These are phyloP conservation scores for Trametes elegans DNA, from an alignment of 768 basidiomycete species.

Conservation along the genomic window DNA sequence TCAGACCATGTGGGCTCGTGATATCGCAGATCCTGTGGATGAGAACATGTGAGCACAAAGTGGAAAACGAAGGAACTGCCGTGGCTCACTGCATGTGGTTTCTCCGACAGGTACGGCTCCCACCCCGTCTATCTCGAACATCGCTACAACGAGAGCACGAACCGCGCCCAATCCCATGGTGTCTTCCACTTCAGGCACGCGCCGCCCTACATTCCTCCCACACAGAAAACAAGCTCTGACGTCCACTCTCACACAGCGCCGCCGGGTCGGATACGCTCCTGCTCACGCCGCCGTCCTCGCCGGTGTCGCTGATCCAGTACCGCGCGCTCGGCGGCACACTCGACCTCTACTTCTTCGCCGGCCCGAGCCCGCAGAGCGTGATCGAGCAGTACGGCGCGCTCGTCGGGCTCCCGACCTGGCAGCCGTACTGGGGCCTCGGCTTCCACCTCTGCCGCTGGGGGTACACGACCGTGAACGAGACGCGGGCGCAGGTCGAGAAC, in stretches of 20 bases:
- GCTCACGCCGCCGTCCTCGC: conserved; percentile 51
- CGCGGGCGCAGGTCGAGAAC: conserved; percentile 47
- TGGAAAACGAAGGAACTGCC: neutral
- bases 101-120: conserved; percentile 52
- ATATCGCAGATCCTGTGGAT: conserved; percentile 60
- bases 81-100: neutral
- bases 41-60: conserved; percentile 52
- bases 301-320: conserved; percentile 65
- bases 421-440: conserved; percentile 74
- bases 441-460: conserved; percentile 73
- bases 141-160: conserved; percentile 50
- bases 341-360: conserved; percentile 74
- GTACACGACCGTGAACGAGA: conserved; percentile 51
- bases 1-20: conserved; percentile 67
- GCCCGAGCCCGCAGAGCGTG: conserved; percentile 46
- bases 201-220: neutral
- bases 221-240: neutral
- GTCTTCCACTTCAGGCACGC: conserved; percentile 69
- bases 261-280: conserved; percentile 74
- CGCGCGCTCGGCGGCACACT: conserved; percentile 70
- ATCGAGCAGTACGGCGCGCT: conserved; percentile 66
- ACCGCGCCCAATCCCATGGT: conserved; percentile 62
- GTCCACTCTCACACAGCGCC: conserved; percentile 43
- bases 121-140: conserved; percentile 74
- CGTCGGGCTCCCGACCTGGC: conserved; percentile 67